These are phyloP conservation scores for Colletotrichum higginsianum DNA, from an alignment of 2,329 filamentous ascomycete genomes.

Conservation along the genomic window DNA sequence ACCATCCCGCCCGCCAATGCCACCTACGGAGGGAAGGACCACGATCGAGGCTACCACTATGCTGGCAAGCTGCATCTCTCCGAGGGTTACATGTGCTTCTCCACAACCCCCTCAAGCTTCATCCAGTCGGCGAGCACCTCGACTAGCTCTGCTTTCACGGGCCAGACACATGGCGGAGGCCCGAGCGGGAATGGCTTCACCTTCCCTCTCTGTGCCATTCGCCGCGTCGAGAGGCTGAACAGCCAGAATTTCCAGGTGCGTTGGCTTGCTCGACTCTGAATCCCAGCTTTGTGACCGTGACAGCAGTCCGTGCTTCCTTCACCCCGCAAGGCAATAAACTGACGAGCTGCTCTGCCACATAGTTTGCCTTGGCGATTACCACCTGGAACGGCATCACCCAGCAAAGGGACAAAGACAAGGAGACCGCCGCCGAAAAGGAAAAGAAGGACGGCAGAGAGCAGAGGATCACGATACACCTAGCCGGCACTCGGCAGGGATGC, in stretches of 20 bases:
- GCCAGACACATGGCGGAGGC: conserved; percentile 92
- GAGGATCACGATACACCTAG: conserved; percentile 91
- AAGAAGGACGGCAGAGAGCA: conserved; percentile 73
- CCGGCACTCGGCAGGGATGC: conserved; percentile 88
- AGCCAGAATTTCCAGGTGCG: conserved; percentile 87
- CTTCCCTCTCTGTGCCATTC: conserved; percentile 90
- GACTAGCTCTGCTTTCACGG: conserved; percentile 88
- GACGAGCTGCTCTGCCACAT: conserved; percentile 16
- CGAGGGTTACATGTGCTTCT: conserved; percentile 96
- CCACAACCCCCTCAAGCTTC: conserved; percentile 92
- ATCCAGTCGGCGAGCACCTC: conserved; percentile 82
- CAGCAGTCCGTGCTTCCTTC: conserved; percentile 25
- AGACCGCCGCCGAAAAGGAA: conserved; percentile 49
- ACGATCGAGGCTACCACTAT: conserved; percentile 87
- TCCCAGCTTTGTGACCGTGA: conserved; percentile 9
- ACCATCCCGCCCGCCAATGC: conserved; percentile 84
- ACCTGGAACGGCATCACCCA: conserved; percentile 87
- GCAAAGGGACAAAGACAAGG: conserved; percentile 63
- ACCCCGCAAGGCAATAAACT: conserved; percentile 14
- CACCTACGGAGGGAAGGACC: conserved; percentile 79
- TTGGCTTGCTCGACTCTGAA: neutral
- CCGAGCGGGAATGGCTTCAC: conserved; percentile 97
- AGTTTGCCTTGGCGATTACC: conserved; percentile 93
- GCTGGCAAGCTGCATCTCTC: conserved; percentile 93
- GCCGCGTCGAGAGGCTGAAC: conserved; percentile 92